Evolutionary conservation across 2,329 filamentous ascomycete species (phyloP), one percentile per base, ranked within the genome.

Genomic region (Claviceps paspali): DNA sequence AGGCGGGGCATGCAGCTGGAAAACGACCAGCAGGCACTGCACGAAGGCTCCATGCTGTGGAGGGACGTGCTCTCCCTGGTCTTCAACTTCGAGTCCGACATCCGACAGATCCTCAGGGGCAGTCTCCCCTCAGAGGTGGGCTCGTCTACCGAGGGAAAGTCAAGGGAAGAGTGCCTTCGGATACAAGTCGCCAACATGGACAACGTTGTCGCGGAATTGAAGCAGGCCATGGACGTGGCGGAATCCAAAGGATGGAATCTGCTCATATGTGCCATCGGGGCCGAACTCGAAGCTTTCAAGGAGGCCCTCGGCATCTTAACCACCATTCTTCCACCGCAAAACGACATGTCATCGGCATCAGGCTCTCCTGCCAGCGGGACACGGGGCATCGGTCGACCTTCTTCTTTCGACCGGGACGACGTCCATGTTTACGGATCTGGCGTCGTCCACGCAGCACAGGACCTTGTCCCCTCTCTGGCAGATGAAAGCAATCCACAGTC

Each of bases 231-330:
- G 19, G 58, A 63, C 2, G 50, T 67, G 2, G 77, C 77, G 0
- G 72, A 81, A 42, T 59, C 64, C 1, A 70, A 70, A 39, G 66
- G 68, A 12, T 88, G 82, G 82, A 86, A 79, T 39, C 59, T 87
- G 12, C 63, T 88, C 14, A 76, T 86, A 4, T 82, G 74, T 36
- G 81, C 80, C 9, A 75, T 88, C 24, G 79, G 81, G 1, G 82
- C 82, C 0, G 82, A 84, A 52, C 51, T 82, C 2, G 76, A 79
- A 41, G 77, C 78, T 2, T 76, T 82, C 42, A 60, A 60, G 23
- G 70, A 78, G 47, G 76, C 76, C 1, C 66, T 68, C 45, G 54
- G 62, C 3, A 62, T 83, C 29, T 57, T 83, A n/a, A 42, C 3
- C 9, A 29, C 21, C 10, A 12, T 42, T 23, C 17, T 40, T 14